phyloP scores from a whole-genome alignment of 2,329 filamentous ascomycete species.

The Malbranchea zuffiana region DNA sequence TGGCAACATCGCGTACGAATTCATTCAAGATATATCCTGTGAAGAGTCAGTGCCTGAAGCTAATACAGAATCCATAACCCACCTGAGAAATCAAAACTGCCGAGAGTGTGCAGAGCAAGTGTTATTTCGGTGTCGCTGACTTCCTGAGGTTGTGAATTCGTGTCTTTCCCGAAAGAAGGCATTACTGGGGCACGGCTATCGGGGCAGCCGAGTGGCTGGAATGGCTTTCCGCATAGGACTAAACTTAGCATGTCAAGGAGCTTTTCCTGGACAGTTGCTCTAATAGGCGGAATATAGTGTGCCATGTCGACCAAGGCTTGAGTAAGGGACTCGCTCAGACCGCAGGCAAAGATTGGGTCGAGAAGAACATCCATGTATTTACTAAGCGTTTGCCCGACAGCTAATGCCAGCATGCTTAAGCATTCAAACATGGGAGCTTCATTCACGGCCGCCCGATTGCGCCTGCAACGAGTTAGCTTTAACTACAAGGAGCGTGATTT shows the following conservation, averaged over 20 bases:
- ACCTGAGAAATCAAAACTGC: constrained; percentile 89
- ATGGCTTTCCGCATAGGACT: constrained; percentile 83
- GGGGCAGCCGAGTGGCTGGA: constrained; percentile 83
- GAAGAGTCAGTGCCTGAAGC: constrained; percentile 11
- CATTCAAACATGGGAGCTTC: constrained; percentile 85
- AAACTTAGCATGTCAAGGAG: constrained; percentile 89
- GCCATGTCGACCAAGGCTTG: constrained; percentile 97
- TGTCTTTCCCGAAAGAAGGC: constrained; percentile 76
- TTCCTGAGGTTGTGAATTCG: constrained; percentile 72
- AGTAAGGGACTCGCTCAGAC: constrained; percentile 82
- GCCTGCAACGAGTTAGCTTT: constrained; percentile 28
- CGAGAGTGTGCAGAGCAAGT: constrained; percentile 82
- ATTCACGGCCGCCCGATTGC: constrained; percentile 46
- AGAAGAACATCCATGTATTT: constrained; percentile 96
- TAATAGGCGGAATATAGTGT: constrained; percentile 93
- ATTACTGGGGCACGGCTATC: constrained; percentile 72
- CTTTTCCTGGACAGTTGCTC: constrained; percentile 84
- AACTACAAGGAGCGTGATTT: constrained; percentile 2
- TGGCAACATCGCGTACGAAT: constrained; percentile 94
- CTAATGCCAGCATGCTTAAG: constrained; percentile 89
- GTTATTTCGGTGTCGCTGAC: constrained; percentile 77
- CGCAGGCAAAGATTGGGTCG: constrained; percentile 94
- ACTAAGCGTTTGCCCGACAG: constrained; percentile 89
- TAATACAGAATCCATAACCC: constrained; percentile 13
- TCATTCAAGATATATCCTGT: constrained; percentile 82